Base-by-base conservation (phyloP, 331 rosid species). In the Malus hybrid region DNA sequence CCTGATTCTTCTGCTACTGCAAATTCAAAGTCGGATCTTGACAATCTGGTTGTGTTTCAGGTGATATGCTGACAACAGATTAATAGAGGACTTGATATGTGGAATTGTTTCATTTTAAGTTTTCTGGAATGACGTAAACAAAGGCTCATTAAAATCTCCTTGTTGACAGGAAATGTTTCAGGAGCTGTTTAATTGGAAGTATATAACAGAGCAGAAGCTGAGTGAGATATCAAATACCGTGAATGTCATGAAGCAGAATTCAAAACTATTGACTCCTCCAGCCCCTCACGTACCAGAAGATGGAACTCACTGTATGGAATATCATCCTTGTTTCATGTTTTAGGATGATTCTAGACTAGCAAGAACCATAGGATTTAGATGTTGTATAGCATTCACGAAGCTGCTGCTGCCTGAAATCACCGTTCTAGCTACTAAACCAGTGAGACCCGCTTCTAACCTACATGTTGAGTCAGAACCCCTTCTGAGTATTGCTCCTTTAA, bases 1-100 rank as follows among this genome's bases (percentile, higher is more conserved):
- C 95, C 91, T 0, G 91, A 93, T 89, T 93, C 96, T 69, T 93
- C 93, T 67, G 77, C 87, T 5, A 92, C 96, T 69, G 91, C 75
- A 56, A 93, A 83, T 78, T 90, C 97, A 2, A 87, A 82, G 82
- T 86, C 87, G 6, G 96, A 93, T 39, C 64, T 81, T 27, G 92
- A 90, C 83, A 86, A 87, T 77, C 33, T 88, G 77, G 60, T 76
- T 32, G 28, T 84, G 87, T 83, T 85, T 85, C 94, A 90, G 95
- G 96, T 93, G 86, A 66, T 11, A 81, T 54, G 69, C 50, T 36
- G 50, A 61, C 48, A 10, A 42, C 11, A 34, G 36, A 34, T 27
- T 15, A 28, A n/a, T 39, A 27, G 12, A 71, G 33, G 50, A 50
- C 46, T 72, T 57, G 36, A 57, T 44, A 44, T 44, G 2, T 44